Conservation (phyloP, 805 yeast genomes). For the Candida silvicultrix region DNA sequence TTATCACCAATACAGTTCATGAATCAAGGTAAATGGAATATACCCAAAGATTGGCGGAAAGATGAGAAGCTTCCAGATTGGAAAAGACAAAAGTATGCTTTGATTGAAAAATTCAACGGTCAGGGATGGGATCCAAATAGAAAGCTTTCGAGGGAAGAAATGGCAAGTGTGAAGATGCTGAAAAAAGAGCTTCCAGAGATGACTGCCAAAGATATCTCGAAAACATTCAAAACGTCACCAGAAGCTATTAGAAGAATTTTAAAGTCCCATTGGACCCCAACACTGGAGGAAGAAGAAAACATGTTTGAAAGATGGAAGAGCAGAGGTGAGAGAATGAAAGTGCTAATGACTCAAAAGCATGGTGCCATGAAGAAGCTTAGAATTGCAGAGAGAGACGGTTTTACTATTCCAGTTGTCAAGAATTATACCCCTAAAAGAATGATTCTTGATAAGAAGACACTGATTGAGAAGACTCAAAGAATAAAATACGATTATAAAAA, state of each 20-base stretch:
- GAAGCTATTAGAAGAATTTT: constrained; percentile 78
- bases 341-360: constrained; percentile 3
- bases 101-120: constrained; percentile 53
- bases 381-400: not conserved
- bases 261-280: constrained; percentile 72
- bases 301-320: constrained; percentile 45
- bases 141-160: constrained; percentile 60
- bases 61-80: constrained; percentile 49
- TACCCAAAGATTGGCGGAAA: constrained; percentile 43
- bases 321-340: constrained; percentile 35
- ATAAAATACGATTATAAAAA: not conserved
- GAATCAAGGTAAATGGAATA: constrained; percentile 15
- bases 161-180: constrained; percentile 55
- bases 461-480: not conserved
- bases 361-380: not conserved
- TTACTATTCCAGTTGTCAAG: not conserved
- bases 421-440: not conserved
- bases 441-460: too few species aligned
- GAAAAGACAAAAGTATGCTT: constrained; percentile 61
- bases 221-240: constrained; percentile 65
- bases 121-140: constrained; percentile 62
- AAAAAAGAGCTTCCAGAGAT: constrained; percentile 55
- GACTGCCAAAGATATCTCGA: constrained; percentile 51
- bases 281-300: constrained; percentile 41
- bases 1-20: constrained; percentile 10